Conservation (phyloP, 1,139 yeast genomes). For the Candida sp. region DNA sequence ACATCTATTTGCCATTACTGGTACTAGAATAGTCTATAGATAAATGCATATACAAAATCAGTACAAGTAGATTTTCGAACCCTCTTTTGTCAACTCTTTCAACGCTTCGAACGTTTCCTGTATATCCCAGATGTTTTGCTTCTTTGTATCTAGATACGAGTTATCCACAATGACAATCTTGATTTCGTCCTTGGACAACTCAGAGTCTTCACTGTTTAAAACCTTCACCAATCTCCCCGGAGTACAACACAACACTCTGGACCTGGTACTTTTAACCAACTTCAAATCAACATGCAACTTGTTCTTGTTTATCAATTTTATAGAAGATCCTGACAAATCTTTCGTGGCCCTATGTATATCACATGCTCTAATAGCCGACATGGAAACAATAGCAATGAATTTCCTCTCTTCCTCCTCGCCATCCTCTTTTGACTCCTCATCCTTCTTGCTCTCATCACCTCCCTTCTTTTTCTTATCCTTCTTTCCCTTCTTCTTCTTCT, state of each 20-base stretch:
- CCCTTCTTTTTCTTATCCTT: constrained; percentile 15
- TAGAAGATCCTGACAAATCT: constrained; percentile 56
- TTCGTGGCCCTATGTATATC: constrained; percentile 69
- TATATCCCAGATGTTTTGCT: constrained; percentile 67
- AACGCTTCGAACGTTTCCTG: constrained; percentile 48
- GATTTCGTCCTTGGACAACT: constrained; percentile 49
- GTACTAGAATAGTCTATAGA: constrained; percentile 6
- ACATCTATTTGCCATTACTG: constrained; percentile 42
- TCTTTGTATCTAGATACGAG: constrained; percentile 64
- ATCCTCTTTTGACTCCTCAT: constrained; percentile 15
- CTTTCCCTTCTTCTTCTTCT: constrained; percentile 24
- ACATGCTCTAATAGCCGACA: constrained; percentile 77
- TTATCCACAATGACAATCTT: constrained; percentile 66
- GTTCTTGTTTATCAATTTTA: constrained; percentile 72
- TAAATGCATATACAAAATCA: constrained; percentile 18
- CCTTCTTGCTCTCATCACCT: constrained; percentile 9
- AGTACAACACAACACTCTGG: constrained; percentile 64
- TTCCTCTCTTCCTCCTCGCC: constrained; percentile 34
- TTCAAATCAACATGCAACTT: constrained; percentile 61
- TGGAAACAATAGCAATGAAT: constrained; percentile 60
- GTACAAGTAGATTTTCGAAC: constrained; percentile 55
- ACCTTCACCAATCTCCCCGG: constrained; percentile 65
- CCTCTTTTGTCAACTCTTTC: constrained; percentile 42
- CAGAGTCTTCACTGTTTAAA: constrained; percentile 42
- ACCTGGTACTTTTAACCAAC: constrained; percentile 49